Evolutionary conservation across 345 rosid genomes (phyloP).

Genomic region (Punica granatum): DNA sequence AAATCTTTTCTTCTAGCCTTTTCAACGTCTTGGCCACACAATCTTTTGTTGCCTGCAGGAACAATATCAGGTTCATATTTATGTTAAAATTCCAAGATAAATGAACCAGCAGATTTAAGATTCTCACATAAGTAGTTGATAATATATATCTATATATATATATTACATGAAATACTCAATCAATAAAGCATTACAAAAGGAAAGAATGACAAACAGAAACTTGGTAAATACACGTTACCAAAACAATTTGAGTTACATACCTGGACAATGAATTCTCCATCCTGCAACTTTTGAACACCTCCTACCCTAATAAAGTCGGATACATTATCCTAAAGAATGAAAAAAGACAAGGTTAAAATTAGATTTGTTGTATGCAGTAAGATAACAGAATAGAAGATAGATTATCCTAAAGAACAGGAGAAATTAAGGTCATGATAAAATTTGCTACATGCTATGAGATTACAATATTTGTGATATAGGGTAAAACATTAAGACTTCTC

Average conservation of each 20-base stretch:
- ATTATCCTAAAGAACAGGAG: slow-evolving; percentile 55
- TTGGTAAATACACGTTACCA: neutral
- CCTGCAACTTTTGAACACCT: slow-evolving; percentile 91
- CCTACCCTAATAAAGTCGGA: slow-evolving; percentile 95
- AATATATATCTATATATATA: neutral
- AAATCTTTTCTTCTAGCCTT: slow-evolving; percentile 95
- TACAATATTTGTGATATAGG: neutral
- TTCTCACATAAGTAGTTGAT: neutral
- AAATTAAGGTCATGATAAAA: neutral
- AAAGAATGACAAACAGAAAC: neutral
- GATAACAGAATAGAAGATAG: slow-evolving; percentile 22
- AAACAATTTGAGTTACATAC: slow-evolving; percentile 34
- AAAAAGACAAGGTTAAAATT: slow-evolving; percentile 6
- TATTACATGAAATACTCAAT: neutral
- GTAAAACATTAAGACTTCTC: slow-evolving; percentile 6
- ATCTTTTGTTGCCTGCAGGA: slow-evolving; percentile 89
- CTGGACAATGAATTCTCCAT: slow-evolving; percentile 94
- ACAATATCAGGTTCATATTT: slow-evolving; percentile 6
- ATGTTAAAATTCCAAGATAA: slow-evolving; percentile 1
- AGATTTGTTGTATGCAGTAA: neutral
- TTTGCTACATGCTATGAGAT: neutral
- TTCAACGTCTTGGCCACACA: slow-evolving; percentile 95
- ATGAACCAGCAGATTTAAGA: neutral
- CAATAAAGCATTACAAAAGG: neutral
- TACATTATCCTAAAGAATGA: slow-evolving; percentile 71